Evolutionary conservation across 78 protist genomes (phyloP).

Genomic region (Dictyostelium discoideum): DNA sequence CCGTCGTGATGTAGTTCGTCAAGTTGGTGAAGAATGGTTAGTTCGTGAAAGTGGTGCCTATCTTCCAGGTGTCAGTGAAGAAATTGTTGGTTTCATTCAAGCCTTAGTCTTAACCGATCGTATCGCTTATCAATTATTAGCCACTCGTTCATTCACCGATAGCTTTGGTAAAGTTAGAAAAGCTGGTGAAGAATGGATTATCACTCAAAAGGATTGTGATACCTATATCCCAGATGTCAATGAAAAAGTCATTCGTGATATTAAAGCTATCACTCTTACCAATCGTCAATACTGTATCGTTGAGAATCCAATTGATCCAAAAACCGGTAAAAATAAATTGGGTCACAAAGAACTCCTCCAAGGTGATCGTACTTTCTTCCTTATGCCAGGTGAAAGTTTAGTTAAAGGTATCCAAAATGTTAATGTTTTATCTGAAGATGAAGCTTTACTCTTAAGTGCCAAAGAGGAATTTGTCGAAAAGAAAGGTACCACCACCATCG

Average conservation of each 20-base stretch:
- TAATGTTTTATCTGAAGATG: conserved; percentile 81
- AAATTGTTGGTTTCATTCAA: conserved; percentile 72
- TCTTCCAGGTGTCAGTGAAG: conserved; percentile 89
- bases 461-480: conserved; percentile 40
- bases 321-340: conserved; percentile 73
- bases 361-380: conserved; percentile 90
- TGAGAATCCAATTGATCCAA: conserved; percentile 80
- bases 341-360: conserved; percentile 81
- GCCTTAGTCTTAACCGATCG: conserved; percentile 89
- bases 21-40: conserved; percentile 90
- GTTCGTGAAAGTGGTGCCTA: conserved; percentile 87
- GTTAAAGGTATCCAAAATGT: conserved; percentile 85
- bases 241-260: conserved; percentile 81
- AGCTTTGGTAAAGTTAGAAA: conserved; percentile 72
- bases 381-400: conserved; percentile 92
- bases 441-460: conserved; percentile 86
- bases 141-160: conserved; percentile 88
- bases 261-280: conserved; percentile 83
- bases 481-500: conserved; percentile 26
- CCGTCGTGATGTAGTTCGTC: conserved; percentile 41
- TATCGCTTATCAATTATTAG: conserved; percentile 85
- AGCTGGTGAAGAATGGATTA: conserved; percentile 95
- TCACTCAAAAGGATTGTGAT: conserved; percentile 82
- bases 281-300: conserved; percentile 92
- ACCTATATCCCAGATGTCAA: conserved; percentile 90